A percentile compares a stretch with the other conserved stretches of the same genome.
Evolutionary conservation across 108 stramenopile species (phyloP).

Genomic region (Conticribra weissflogii): DNA sequence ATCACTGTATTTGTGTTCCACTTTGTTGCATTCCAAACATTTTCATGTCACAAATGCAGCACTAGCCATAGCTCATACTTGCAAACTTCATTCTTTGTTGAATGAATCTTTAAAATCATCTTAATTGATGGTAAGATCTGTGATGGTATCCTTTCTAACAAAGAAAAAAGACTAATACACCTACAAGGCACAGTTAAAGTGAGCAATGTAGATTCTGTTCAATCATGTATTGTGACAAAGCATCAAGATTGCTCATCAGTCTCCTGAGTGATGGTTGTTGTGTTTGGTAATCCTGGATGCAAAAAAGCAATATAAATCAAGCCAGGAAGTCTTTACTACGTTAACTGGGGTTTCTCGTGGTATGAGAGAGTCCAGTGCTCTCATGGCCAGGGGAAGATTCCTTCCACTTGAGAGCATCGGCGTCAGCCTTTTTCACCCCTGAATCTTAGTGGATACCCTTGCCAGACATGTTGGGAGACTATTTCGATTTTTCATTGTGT

Average conservation of each 20-base stretch:
- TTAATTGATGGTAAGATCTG: background rate
- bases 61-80: conserved; percentile 16
- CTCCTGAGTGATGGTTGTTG: background rate
- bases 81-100: conserved; percentile 1
- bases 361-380: too few species aligned
- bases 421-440: background rate
- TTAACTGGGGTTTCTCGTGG: too few species aligned
- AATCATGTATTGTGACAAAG: background rate
- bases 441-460: background rate
- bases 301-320: background rate
- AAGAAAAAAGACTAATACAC: conserved; percentile 20
- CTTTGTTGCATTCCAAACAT: too few species aligned
- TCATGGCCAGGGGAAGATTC: too few species aligned
- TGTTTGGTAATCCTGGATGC: background rate
- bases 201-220: background rate
- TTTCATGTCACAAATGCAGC: conserved; percentile 10
- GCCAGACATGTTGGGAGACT: background rate
- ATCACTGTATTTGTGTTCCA: too few species aligned
- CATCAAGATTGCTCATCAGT: conserved; percentile 3
- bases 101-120: conserved; percentile 15
- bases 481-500: too few species aligned
- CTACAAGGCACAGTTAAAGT: conserved; percentile 13
- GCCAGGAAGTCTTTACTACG: too few species aligned
- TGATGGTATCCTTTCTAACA: conserved; percentile 14
- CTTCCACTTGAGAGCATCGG: background rate